A percentile compares a stretch with the other conserved stretches of the same genome.
phyloP scores from a whole-genome alignment of 306 rosid species.

The Sesbania bispinosa region DNA sequence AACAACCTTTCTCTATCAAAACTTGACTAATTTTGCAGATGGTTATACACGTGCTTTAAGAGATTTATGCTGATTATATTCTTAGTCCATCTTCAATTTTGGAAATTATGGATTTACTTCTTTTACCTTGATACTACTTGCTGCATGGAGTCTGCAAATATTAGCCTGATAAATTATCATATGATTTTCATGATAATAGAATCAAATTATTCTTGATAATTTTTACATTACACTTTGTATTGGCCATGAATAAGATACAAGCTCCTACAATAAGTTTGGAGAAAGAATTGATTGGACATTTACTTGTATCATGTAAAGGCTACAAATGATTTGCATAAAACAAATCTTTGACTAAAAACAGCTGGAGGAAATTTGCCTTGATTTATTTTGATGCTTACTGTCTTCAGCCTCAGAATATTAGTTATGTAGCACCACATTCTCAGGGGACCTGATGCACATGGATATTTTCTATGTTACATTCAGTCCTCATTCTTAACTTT shows the following conservation, averaged over 20 bases:
- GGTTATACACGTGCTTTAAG: background rate
- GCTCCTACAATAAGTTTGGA: background rate
- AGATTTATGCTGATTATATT: background rate
- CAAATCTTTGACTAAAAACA: background rate
- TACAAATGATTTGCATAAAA: background rate
- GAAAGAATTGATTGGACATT: background rate
- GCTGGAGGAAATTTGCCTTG: background rate
- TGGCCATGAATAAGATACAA: background rate
- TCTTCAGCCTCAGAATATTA: background rate
- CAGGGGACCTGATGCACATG: background rate
- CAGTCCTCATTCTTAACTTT: constrained; percentile 20
- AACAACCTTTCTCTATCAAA: background rate
- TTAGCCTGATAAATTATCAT: background rate
- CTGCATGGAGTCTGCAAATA: background rate
- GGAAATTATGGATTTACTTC: background rate
- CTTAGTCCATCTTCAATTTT: background rate
- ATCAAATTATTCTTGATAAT: background rate
- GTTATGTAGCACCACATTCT: background rate
- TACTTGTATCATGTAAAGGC: background rate
- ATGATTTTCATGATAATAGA: background rate
- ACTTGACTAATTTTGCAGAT: background rate
- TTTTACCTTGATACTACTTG: background rate
- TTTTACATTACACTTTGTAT: background rate
- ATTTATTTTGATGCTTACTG: constrained; percentile 13
- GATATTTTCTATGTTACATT: background rate